Evolutionary conservation across 2,329 filamentous ascomycete genomes (phyloP), one percentile per base, ranked within the genome.

Genomic region (Elsinoe arachidis): DNA sequence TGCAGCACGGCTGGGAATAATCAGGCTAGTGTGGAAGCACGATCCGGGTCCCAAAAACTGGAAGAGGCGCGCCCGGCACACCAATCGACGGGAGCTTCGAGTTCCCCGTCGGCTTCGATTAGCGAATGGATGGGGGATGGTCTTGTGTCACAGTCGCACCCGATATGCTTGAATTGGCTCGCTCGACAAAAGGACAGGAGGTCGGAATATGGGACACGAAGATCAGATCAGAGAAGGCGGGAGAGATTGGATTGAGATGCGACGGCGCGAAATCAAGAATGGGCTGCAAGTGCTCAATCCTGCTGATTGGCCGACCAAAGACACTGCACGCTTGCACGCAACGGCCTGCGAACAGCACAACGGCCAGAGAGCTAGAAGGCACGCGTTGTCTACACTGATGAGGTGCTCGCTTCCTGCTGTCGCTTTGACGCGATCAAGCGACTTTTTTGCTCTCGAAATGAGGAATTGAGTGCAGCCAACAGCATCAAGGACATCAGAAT

Each of bases 21-120:
- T 53, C 49, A 53, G 49, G 49, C 49, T 53, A 53, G 49, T 53
- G 49, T 39, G 49, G 49, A 53, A 21, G 49, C 49, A 39, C 26
- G 49, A 53, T 53, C 34, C 49, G 49, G 49, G 33, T 53, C 49
- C 49, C 49, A 39, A 53, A 39, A 30, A 51, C 21, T 46, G 41
- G 38, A 39, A 17, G 19, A 53, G 49, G 49, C 35, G 49, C 49
- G 49, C 49, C 49, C 49, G 46, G 46, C 35, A 51, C 46, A 34
- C 34, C 49, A 53, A 15, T 26, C 49, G 30, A 21, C 33, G 33
- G 17, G 34, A 39, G 34, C 49, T 30, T 53, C 49, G 49, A 53
- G 49, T 53, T 53, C 49, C 26, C 49, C 49, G 49, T 53, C 49
- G 49, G 35, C 26, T 38, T 33, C 19, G 17, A 35, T 23, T 53